These are phyloP conservation scores for Climacium dendroides DNA, from an alignment of 225 moss, liverwort and hornwort genomes.

Conservation along the genomic window DNA sequence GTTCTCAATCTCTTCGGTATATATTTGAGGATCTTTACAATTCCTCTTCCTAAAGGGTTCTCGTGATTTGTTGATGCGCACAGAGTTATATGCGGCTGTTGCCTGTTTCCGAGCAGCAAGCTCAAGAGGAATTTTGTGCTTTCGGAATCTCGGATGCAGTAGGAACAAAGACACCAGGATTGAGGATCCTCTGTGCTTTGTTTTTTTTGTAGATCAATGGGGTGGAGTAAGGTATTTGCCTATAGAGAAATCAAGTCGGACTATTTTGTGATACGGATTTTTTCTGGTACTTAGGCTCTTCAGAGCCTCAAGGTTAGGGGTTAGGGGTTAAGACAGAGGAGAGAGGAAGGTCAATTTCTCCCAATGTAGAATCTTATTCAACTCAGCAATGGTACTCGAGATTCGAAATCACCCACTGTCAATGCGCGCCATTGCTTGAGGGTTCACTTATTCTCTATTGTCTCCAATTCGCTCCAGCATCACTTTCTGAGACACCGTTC, in stretches of 20 bases:
- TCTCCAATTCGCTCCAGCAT: background rate
- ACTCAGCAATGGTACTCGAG: background rate
- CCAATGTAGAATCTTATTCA: background rate
- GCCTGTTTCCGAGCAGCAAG: background rate
- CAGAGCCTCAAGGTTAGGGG: background rate
- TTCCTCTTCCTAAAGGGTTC: slow-evolving; percentile 45
- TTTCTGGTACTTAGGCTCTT: too few species aligned
- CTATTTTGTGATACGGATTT: slow-evolving; percentile 51
- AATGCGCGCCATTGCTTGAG: background rate
- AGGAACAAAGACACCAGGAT: background rate
- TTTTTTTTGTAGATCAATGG: slow-evolving; percentile 46
- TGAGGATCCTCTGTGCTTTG: background rate
- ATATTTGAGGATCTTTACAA: slow-evolving; percentile 48
- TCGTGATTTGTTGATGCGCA: background rate
- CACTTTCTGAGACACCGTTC: background rate
- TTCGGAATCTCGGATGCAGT: background rate
- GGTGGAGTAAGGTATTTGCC: slow-evolving; percentile 48
- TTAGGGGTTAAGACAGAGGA: background rate
- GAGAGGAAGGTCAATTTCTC: background rate
- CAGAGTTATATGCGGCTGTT: background rate
- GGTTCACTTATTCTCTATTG: background rate
- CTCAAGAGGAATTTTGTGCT: background rate
- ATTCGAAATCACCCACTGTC: background rate
- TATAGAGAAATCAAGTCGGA: slow-evolving; percentile 64
- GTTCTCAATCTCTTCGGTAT: slow-evolving; percentile 46